Evolutionary conservation across 176 grass and related monocot species (phyloP).

Genomic region (sorghum (Sorghum bicolor)): Sorghum_bicolor_NCBIv3 NC_012877.2:5976001-5976500

Average conservation of each 20-base stretch:
- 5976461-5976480: neutral
- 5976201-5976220: neutral
- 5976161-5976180: neutral
- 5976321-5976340: neutral
- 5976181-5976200: neutral
- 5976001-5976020: too few species aligned
- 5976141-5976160: neutral
- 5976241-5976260: neutral
- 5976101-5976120: too few species aligned
- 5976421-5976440: neutral
- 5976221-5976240: neutral
- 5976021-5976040: too few species aligned
- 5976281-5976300: neutral
- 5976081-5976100: too few species aligned
- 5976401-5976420: constrained; percentile 6
- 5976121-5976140: too few species aligned
- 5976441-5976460: neutral
- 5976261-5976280: neutral
- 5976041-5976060: too few species aligned
- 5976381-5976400: neutral
- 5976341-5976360: neutral
- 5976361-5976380: neutral
- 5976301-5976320: neutral
- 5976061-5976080: too few species aligned
- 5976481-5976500: neutral